Conservation (phyloP, 2,329 filamentous ascomycete genomes). For the Scopulariopsis brevicaulis region DNA sequence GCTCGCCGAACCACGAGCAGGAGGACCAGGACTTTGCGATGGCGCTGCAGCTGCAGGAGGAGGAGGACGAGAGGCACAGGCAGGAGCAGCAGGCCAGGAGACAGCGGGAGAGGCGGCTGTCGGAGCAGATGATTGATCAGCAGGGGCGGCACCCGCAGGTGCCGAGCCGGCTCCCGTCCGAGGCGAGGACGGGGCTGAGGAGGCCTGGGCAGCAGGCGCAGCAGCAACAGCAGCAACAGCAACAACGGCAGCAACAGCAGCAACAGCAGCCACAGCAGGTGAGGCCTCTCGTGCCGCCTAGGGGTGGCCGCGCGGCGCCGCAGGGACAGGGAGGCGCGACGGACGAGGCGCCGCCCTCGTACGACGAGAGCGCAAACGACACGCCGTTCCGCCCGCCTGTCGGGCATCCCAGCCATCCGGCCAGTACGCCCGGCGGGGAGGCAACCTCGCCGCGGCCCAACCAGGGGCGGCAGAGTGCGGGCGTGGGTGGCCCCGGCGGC, state of each 20-base stretch:
- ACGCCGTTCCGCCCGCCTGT: constrained; percentile 38
- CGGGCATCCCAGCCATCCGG: constrained; percentile 37
- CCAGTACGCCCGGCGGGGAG: constrained; percentile 19
- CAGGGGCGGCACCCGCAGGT: constrained; percentile 27
- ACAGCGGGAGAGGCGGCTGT: constrained; percentile 54
- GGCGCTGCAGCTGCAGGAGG: constrained; percentile 85
- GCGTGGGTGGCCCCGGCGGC: too few species aligned
- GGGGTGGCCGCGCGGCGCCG: constrained; percentile 17
- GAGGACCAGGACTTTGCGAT: constrained; percentile 82
- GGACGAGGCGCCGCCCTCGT: constrained; percentile 24
- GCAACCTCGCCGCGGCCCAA: constrained; percentile 2
- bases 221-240: neutral
- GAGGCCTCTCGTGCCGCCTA: constrained; percentile 32
- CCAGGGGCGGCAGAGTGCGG: constrained; percentile 1
- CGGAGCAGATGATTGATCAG: constrained; percentile 59
- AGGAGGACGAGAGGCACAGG: constrained; percentile 74
- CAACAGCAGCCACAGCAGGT: constrained; percentile 24
- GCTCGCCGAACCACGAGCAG: constrained; percentile 40
- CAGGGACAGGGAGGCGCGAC: constrained; percentile 26
- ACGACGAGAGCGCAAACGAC: constrained; percentile 18
- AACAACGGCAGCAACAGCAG: neutral
- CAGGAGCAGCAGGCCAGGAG: constrained; percentile 48
- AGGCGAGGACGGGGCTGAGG: neutral
- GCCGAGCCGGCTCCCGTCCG: neutral
- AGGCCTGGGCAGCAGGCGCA: neutral